Evolutionary conservation across 768 basidiomycete genomes (phyloP).

Genomic region (Boletus fagicola): DNA sequence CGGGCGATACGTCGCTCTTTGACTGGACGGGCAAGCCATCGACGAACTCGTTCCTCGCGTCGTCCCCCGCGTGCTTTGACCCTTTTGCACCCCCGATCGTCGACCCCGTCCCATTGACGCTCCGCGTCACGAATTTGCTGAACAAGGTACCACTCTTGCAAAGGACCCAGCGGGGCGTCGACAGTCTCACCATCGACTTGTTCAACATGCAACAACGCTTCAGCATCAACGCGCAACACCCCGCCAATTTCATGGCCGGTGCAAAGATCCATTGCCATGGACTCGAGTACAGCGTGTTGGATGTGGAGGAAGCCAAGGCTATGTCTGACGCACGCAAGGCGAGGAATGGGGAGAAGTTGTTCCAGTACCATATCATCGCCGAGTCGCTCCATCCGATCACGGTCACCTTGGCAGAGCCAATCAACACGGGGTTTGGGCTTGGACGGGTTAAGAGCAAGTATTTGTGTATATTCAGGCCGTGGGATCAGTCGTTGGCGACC

Average conservation of each 20-base stretch:
- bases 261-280: slow-evolving; percentile 23
- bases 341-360: not conserved
- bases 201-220: slow-evolving; percentile 22
- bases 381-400: slow-evolving; percentile 22
- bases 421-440: slow-evolving; percentile 17
- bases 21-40: slow-evolving; percentile 24
- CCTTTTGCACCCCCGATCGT: slow-evolving; percentile 18
- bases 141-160: slow-evolving; percentile 14
- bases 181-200: slow-evolving; percentile 12
- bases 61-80: slow-evolving; percentile 22
- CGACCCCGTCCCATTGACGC: slow-evolving; percentile 18
- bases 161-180: slow-evolving; percentile 14
- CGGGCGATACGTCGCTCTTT: slow-evolving; percentile 25
- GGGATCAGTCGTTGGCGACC: slow-evolving; percentile 21
- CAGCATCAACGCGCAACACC: slow-evolving; percentile 20
- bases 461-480: slow-evolving; percentile 20
- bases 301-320: slow-evolving; percentile 16
- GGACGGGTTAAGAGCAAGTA: slow-evolving; percentile 18
- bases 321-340: slow-evolving; percentile 9
- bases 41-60: slow-evolving; percentile 19
- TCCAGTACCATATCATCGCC: slow-evolving; percentile 17
- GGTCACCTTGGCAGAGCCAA: slow-evolving; percentile 20
- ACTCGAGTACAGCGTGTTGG: slow-evolving; percentile 17
- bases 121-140: not conserved
- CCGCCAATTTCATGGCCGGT: slow-evolving; percentile 20